Conservation (phyloP, 1,139 yeast genomes). For the Debaryomyces subglobosus region DNA sequence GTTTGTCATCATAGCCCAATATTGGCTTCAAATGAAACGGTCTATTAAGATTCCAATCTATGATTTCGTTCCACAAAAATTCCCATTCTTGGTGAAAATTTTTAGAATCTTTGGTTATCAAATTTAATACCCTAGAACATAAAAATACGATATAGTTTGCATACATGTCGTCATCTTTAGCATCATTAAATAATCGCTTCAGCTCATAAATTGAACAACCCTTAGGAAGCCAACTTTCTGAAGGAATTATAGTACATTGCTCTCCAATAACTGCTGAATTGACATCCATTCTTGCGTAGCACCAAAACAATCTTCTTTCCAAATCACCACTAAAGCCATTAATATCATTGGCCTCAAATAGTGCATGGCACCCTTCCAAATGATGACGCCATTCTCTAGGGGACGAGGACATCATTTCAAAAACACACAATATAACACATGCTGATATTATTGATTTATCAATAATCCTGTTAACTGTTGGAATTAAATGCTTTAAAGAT, state of each 20-base stretch:
- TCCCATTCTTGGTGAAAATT: constrained; percentile 39
- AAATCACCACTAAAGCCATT: constrained; percentile 36
- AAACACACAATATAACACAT: constrained; percentile 35
- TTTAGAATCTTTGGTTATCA: constrained; percentile 23
- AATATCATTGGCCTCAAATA: constrained; percentile 37
- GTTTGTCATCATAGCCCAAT: constrained; percentile 25
- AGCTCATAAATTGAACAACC: constrained; percentile 25
- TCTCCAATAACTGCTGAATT: constrained; percentile 37
- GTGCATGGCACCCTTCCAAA: constrained; percentile 39
- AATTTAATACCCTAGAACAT: constrained; percentile 35
- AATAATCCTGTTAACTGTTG: constrained; percentile 27
- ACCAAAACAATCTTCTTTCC: constrained; percentile 40
- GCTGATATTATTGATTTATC: constrained; percentile 25
- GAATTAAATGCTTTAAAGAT: constrained; percentile 29
- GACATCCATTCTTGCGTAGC: constrained; percentile 43
- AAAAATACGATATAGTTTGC: constrained; percentile 43
- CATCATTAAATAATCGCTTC: constrained; percentile 21
- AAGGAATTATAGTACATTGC: constrained; percentile 33
- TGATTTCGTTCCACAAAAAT: constrained; percentile 35
- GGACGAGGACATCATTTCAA: constrained; percentile 37
- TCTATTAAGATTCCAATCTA: constrained; percentile 35
- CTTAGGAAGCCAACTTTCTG: constrained; percentile 35
- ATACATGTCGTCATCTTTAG: constrained; percentile 35
- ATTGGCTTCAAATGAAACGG: constrained; percentile 34
- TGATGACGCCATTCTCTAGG: constrained; percentile 40